Base-by-base conservation (phyloP, 1,284 basidiomycete genomes). In the Fistulina hepatica region DNA sequence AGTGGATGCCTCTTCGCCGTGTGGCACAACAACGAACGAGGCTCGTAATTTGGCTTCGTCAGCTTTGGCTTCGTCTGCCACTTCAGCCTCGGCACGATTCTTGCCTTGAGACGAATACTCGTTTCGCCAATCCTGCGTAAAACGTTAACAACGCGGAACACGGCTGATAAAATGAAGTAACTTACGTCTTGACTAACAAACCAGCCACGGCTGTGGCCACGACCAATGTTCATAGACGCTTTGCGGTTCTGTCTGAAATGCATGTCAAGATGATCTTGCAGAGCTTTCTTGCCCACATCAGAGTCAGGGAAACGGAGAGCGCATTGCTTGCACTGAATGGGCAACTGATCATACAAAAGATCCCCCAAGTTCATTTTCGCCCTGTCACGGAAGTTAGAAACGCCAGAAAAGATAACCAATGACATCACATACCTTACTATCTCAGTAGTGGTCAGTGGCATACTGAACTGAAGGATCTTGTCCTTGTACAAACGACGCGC, bases 161-260 rank as follows among this genome's bases (percentile, higher is more conserved):
- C 27, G 3, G 40, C 39, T 41, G 34, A 21, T 22, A 40, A 40
- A 40, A 23, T 30, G 7, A n/a, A 6, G 20, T 15, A 12, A 71
- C 86, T 43, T 61, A 91, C 92, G 58, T 94, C 83, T 40, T 81
- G 67, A 43, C 73, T 66, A 33, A 89, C 73, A 42, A 95, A 88
- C 94, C 93, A 98, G 47, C 82, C 81, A 13, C 95, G 74, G 52
- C 83, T 88, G 51, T 93, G 84, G 17, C 93, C 92, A 44, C 94
- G 73, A 1, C 86, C 86, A 7, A 74, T 64, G 30, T 80, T 81
- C 55, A 93, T 88, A 48, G 76, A 81, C 23, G 88, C 82, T 55
- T 91, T 84, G 47, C 85, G 75, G 54, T 97, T 98, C 52, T 95
- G 85, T 49, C 81, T 74, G 63, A 97, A 97, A 60, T 99, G 95